phyloP scores from a whole-genome alignment of 2,329 filamentous ascomycete species.

The Aspergillus calidoustus region DNA sequence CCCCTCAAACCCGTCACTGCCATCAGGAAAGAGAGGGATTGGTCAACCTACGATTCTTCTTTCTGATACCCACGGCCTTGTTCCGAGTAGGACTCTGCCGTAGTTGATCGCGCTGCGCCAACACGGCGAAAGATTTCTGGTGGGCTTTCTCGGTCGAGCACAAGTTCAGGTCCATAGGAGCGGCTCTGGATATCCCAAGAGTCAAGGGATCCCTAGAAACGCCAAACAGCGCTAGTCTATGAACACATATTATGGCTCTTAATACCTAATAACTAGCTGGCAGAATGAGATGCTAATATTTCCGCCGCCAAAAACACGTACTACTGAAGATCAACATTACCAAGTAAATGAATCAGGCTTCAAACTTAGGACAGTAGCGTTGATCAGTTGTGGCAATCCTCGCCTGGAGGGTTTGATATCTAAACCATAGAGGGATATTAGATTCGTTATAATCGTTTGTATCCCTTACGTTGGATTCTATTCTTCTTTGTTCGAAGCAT shows the following conservation, averaged over 20 bases:
- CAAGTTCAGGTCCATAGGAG: slow-evolving; percentile 13
- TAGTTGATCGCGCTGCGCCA: slow-evolving; percentile 5
- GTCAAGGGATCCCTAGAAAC: slow-evolving; percentile 9
- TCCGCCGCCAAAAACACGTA: no score
- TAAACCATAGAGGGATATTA: slow-evolving; percentile 7
- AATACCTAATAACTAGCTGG: no score
- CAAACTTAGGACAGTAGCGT: slow-evolving; percentile 1
- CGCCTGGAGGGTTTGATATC: slow-evolving; percentile 12
- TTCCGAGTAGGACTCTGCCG: slow-evolving; percentile 10
- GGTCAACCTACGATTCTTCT: no score
- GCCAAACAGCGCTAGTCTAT: slow-evolving; percentile 9
- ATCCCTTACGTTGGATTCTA: slow-evolving; percentile 6
- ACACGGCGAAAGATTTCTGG: slow-evolving; percentile 9
- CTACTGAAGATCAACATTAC: no score
- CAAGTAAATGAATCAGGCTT: no score
- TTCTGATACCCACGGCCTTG: slow-evolving; percentile 1
- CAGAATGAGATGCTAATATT: no score
- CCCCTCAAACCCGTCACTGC: no score
- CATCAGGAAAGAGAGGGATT: no score
- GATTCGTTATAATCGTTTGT: slow-evolving; percentile 13
- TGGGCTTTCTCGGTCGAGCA: slow-evolving; percentile 8
- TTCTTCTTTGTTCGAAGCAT: slow-evolving; percentile 12
- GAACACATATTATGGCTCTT: not conserved
- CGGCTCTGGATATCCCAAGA: slow-evolving; percentile 11
- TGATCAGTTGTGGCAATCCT: slow-evolving; percentile 11